These are phyloP conservation scores for Coniferiporia sulphurascens DNA, from an alignment of 1,284 basidiomycete genomes.

Conservation along the genomic window DNA sequence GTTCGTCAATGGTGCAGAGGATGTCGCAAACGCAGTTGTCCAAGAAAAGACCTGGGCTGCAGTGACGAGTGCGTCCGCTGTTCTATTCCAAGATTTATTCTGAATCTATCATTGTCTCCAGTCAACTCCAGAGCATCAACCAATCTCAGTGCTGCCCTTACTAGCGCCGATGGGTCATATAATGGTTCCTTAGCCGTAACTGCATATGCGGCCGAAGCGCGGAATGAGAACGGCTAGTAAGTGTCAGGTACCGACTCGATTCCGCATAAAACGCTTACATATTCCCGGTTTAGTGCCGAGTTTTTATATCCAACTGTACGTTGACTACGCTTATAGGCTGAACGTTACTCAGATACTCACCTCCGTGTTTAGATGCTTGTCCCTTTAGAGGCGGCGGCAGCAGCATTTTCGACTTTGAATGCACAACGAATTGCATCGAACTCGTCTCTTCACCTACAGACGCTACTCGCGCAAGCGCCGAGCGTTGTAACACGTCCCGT, in stretches of 20 bases:
- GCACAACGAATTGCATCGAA: constrained; percentile 22
- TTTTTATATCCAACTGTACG: no score
- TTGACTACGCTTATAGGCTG: no score
- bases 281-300: no score
- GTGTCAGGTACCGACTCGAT: constrained; percentile 11
- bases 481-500: constrained; percentile 50
- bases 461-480: constrained; percentile 50
- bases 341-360: constrained; percentile 2
- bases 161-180: constrained; percentile 28
- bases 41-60: constrained; percentile 32
- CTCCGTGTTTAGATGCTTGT: constrained; percentile 16
- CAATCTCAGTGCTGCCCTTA: constrained; percentile 29
- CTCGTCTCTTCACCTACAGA: constrained; percentile 26
- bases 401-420: constrained; percentile 28
- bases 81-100: constrained; percentile 29
- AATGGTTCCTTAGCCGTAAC: constrained; percentile 34
- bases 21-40: constrained; percentile 28
- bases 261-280: not conserved
- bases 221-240: constrained; percentile 48
- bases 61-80: constrained; percentile 31
- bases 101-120: constrained; percentile 20
- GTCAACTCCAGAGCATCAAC: constrained; percentile 38
- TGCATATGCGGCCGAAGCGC: constrained; percentile 30
- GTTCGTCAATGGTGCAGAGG: constrained; percentile 38
- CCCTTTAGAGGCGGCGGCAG: constrained; percentile 27